phyloP scores from a whole-genome alignment of 176 grass and related monocot species.

The Tillandsia fasciculata region DNA sequence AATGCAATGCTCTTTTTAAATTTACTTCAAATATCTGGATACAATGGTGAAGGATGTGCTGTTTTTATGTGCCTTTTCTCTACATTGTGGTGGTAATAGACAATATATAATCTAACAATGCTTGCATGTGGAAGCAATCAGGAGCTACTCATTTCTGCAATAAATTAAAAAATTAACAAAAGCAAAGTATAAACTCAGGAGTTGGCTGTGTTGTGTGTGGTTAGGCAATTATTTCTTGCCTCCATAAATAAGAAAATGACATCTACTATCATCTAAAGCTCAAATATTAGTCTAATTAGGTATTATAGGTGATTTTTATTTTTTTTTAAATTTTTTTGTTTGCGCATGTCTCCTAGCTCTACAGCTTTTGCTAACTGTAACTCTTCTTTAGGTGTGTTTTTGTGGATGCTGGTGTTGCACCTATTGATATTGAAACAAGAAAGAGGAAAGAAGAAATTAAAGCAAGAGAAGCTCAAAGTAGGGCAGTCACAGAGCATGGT shows the following conservation, averaged over 20 bases:
- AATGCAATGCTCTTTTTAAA: not conserved
- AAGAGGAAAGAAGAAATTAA: constrained; percentile 98
- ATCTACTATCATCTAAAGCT: too few species aligned
- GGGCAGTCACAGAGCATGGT: constrained; percentile 62
- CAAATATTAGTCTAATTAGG: too few species aligned
- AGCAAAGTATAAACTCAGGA: not conserved
- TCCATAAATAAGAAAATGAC: too few species aligned
- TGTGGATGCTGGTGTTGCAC: constrained; percentile 91
- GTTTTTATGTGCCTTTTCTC: not conserved
- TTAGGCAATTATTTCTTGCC: too few species aligned
- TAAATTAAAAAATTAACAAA: not conserved
- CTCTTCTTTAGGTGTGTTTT: constrained; percentile 69
- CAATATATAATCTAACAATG: not conserved
- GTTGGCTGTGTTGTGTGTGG: not conserved
- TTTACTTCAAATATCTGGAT: not conserved
- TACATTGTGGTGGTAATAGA: not conserved
- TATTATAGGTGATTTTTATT: too few species aligned
- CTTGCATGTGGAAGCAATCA: not conserved
- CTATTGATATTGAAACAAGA: constrained; percentile 88
- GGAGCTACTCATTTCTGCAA: not conserved
- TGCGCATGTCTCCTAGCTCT: not conserved
- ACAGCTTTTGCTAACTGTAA: not conserved
- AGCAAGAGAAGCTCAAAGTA: constrained; percentile 77
- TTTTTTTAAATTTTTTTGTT: not conserved
- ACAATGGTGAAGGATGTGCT: not conserved